phyloP scores from a whole-genome alignment of 2,329 filamentous ascomycete species.

The Ophiostoma australiae region DNA sequence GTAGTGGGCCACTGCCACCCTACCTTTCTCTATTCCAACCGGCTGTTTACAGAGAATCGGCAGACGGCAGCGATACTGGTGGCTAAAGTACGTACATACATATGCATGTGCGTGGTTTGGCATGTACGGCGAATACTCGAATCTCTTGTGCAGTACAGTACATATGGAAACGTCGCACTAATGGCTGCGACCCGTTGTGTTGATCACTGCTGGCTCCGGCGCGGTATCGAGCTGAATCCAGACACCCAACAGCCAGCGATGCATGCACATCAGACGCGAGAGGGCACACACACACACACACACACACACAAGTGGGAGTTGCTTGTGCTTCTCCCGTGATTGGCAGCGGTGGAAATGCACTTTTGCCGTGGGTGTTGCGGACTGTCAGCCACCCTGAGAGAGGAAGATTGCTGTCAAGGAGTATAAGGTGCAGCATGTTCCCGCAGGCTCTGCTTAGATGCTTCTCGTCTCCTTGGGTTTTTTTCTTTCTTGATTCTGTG shows the following conservation, averaged over 20 bases:
- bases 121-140: background rate
- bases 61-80: background rate
- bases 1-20: background rate
- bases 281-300: background rate
- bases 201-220: background rate
- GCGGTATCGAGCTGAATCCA: constrained; percentile 5
- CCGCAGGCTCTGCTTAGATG: background rate
- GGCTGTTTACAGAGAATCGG: background rate
- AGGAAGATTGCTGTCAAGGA: background rate
- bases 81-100: background rate
- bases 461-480: background rate
- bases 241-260: constrained; percentile 1
- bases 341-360: background rate
- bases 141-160: background rate
- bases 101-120: background rate
- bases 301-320: background rate
- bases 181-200: background rate
- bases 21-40: background rate
- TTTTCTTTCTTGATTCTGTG: background rate
- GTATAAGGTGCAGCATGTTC: background rate
- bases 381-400: background rate
- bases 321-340: background rate
- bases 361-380: background rate
- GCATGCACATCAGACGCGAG: background rate
- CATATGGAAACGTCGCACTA: background rate